Percentiles rank a stretch among this genome's conserved stretches.
phyloP scores from a whole-genome alignment of 345 rosid species.

The Dimocarpus longan region DNA sequence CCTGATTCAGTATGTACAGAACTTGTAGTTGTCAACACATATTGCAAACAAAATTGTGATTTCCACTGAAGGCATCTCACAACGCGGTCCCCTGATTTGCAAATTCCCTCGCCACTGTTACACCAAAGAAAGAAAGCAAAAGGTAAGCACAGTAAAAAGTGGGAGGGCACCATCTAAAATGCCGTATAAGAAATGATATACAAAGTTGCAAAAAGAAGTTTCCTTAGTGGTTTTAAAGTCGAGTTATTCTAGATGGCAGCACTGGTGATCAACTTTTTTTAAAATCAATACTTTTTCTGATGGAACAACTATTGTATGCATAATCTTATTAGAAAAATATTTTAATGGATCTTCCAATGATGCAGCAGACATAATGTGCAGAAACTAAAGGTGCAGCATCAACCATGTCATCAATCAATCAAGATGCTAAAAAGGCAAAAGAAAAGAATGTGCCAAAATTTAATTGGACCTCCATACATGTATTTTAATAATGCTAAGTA shows the following conservation, averaged over 20 bases:
- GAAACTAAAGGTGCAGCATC: not conserved
- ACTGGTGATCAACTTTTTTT: not conserved
- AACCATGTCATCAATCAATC: not conserved
- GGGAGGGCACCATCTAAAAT: slow-evolving; percentile 5
- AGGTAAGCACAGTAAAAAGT: not conserved
- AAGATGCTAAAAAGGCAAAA: not conserved
- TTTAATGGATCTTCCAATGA: not conserved
- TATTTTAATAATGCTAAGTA: not conserved
- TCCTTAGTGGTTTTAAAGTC: not conserved
- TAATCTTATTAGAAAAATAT: not conserved
- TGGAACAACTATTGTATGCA: not conserved
- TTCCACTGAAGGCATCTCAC: slow-evolving; percentile 15
- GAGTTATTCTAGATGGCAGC: not conserved
- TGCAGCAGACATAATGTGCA: not conserved
- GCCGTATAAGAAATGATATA: not conserved
- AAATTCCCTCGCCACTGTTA: slow-evolving; percentile 43
- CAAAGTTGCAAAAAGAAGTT: not conserved
- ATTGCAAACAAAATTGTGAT: not conserved
- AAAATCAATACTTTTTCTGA: not conserved
- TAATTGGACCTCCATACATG: not conserved
- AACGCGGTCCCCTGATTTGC: slow-evolving; percentile 26
- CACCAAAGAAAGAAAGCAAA: slow-evolving; percentile 11
- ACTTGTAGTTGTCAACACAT: not conserved
- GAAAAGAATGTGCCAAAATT: not conserved
- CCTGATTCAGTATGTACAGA: slow-evolving; percentile 27